phyloP scores from a whole-genome alignment of 2,329 filamentous ascomycete genomes.

The Colletotrichum sp. region DNA sequence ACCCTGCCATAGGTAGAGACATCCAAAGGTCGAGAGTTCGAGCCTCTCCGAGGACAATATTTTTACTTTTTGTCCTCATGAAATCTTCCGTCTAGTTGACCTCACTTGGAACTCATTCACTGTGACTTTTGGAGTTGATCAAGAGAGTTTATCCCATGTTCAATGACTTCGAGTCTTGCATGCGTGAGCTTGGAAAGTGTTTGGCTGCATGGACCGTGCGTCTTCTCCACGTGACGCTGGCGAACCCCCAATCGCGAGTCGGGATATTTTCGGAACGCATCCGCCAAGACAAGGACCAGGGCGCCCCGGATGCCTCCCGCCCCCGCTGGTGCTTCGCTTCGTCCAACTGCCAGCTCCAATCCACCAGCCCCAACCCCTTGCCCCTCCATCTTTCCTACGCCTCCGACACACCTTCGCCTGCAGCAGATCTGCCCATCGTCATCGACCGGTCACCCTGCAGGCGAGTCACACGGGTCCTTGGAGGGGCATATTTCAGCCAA shows the following conservation, averaged over 20 bases:
- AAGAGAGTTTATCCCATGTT: background rate
- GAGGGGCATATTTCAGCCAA: background rate
- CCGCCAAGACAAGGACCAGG: background rate
- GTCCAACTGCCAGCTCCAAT: background rate
- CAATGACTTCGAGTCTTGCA: accelerated
- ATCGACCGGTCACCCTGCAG: background rate
- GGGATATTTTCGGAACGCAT: background rate
- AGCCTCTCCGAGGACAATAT: slow-evolving; percentile 9
- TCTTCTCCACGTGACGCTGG: background rate
- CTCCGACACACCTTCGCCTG: slow-evolving; percentile 15
- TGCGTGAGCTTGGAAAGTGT: background rate
- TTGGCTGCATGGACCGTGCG: background rate
- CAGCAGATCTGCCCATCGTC: slow-evolving; percentile 12
- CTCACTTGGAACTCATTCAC: accelerated
- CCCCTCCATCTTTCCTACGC: background rate
- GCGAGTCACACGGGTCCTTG: slow-evolving; percentile 1
- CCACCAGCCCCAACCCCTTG: background rate
- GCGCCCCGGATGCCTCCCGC: slow-evolving; percentile 6
- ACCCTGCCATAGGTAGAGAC: background rate
- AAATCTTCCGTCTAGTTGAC: accelerated
- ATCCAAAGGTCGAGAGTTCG: slow-evolving; percentile 22
- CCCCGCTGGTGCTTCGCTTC: background rate
- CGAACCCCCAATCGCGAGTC: background rate
- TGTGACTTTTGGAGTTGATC: background rate
- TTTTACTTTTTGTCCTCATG: too few relatives aligned